phyloP scores from a whole-genome alignment of 768 basidiomycete species.

The Inosperma sp. region DNA sequence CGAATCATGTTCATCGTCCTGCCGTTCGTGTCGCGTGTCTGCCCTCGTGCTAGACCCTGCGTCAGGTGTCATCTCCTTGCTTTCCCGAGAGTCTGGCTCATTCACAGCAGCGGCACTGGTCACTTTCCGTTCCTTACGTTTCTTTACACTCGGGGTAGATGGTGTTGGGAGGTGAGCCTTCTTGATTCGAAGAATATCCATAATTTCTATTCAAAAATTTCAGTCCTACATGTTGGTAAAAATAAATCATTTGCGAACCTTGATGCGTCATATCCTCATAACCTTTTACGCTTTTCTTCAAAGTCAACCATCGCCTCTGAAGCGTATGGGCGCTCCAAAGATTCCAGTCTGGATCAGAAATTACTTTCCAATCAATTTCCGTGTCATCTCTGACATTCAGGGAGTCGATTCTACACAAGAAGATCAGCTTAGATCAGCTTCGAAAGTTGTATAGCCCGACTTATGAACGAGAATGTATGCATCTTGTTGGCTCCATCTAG shows the following conservation, averaged over 20 bases:
- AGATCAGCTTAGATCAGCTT: background rate
- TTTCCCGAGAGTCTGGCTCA: slow-evolving; percentile 32
- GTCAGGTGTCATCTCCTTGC: slow-evolving; percentile 21
- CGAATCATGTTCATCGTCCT: slow-evolving; percentile 8
- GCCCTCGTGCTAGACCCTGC: slow-evolving; percentile 33
- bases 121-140: slow-evolving; percentile 46
- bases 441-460: slow-evolving; percentile 38
- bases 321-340: slow-evolving; percentile 78
- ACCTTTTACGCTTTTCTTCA: slow-evolving; percentile 74
- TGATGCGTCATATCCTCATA: slow-evolving; percentile 77
- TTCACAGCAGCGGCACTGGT: slow-evolving; percentile 47
- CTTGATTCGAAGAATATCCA: slow-evolving; percentile 74
- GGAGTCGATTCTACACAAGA: slow-evolving; percentile 55
- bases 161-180: slow-evolving; percentile 53
- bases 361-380: slow-evolving; percentile 80
- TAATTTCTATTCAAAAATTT: slow-evolving; percentile 51
- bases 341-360: slow-evolving; percentile 75
- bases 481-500: slow-evolving; percentile 73
- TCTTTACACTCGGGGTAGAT: slow-evolving; percentile 24
- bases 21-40: slow-evolving; percentile 20
- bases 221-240: slow-evolving; percentile 6
- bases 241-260: slow-evolving; percentile 40
- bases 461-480: slow-evolving; percentile 79
- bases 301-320: slow-evolving; percentile 74
- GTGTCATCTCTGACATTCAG: slow-evolving; percentile 73